Percentiles rank a stretch among this genome's conserved stretches.
phyloP scores from a whole-genome alignment of 805 yeast genomes.

The Zygotorulaspora sp. region DNA sequence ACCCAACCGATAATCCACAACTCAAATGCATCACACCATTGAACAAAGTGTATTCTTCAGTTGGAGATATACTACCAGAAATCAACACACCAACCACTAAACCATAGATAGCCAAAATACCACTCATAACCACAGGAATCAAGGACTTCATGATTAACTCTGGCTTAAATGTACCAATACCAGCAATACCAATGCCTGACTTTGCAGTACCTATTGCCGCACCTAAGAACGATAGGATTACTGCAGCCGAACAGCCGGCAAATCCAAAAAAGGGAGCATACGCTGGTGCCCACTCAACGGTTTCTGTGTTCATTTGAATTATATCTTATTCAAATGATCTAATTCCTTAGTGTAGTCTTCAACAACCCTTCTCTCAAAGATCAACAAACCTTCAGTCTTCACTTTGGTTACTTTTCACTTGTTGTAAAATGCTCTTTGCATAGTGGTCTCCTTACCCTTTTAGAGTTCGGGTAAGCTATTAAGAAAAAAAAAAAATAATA shows the following conservation, averaged over 20 bases:
- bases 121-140: conserved; percentile 97
- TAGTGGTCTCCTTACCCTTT: conserved; percentile 2
- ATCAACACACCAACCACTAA: conserved; percentile 93
- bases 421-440: conserved; percentile 2
- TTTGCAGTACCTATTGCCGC: conserved; percentile 99
- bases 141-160: conserved; percentile 93
- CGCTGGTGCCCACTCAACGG: conserved; percentile 70
- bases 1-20: conserved; percentile 94
- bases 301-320: conserved; percentile 25
- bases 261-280: conserved; percentile 97
- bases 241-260: conserved; percentile 94
- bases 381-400: neutral
- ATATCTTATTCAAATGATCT: too few species aligned
- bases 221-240: conserved; percentile 90
- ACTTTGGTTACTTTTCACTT: conserved; percentile 1
- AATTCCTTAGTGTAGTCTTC: too few species aligned
- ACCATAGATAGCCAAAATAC: conserved; percentile 95
- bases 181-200: conserved; percentile 96
- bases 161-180: conserved; percentile 96
- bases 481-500: too few species aligned
- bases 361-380: too few species aligned
- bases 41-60: conserved; percentile 75
- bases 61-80: conserved; percentile 83
- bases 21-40: conserved; percentile 98
- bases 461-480: neutral